A percentile compares a stretch with the other conserved stretches of the same genome.
phyloP scores from a whole-genome alignment of 1,284 basidiomycete genomes.

The Rhizopogon parksii region DNA sequence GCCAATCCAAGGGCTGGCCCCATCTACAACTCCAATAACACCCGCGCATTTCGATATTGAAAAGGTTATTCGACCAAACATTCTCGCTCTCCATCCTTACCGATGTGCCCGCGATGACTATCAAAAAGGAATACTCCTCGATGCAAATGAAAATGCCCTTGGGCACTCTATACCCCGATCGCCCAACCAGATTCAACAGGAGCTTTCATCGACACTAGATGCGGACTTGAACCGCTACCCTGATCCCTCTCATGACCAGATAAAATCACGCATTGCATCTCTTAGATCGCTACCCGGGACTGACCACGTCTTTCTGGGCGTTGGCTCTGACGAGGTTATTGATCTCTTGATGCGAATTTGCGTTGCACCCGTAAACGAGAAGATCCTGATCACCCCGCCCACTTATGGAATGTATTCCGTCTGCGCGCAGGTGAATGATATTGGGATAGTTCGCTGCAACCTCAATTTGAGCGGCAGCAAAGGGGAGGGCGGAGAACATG shows the following conservation, averaged over 20 bases:
- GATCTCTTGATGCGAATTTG: constrained; percentile 91
- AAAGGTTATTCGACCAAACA: constrained; percentile 87
- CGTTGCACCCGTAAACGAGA: constrained; percentile 77
- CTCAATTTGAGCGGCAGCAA: constrained; percentile 53
- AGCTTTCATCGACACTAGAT: constrained; percentile 31
- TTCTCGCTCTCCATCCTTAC: constrained; percentile 88
- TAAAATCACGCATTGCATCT: constrained; percentile 73
- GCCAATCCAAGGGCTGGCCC: constrained; percentile 40
- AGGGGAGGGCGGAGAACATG: constrained; percentile 66
- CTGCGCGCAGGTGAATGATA: constrained; percentile 92
- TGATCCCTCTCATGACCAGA: constrained; percentile 72
- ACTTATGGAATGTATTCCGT: constrained; percentile 99
- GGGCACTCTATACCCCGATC: constrained; percentile 72
- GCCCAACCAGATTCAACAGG: constrained; percentile 25
- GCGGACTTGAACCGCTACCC: constrained; percentile 81
- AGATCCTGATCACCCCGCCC: constrained; percentile 83
- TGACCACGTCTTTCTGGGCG: constrained; percentile 87
- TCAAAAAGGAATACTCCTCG: constrained; percentile 86
- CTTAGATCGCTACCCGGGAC: constrained; percentile 62
- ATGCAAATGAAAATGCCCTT: constrained; percentile 95
- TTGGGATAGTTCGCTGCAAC: constrained; percentile 77
- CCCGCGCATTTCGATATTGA: constrained; percentile 81
- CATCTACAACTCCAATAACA: constrained; percentile 37
- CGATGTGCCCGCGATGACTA: constrained; percentile 97
- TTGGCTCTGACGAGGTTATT: constrained; percentile 96